Evolutionary conservation across 1,139 yeast genomes (phyloP).

Genomic region (Meyerozyma carpophila): DNA sequence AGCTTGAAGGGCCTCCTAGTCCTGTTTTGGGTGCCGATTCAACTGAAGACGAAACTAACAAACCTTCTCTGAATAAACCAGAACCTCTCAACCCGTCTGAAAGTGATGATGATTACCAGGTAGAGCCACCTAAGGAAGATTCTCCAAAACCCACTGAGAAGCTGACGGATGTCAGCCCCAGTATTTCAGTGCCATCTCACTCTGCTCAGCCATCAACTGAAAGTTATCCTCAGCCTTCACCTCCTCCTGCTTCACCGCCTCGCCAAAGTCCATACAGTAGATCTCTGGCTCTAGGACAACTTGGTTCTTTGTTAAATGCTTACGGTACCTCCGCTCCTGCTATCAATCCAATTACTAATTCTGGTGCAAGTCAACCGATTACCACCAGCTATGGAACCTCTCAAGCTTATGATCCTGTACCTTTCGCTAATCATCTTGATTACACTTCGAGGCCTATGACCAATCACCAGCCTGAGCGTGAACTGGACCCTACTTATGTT

Average conservation of each 20-base stretch:
- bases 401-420: slow-evolving; percentile 2
- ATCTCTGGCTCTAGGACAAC: not conserved
- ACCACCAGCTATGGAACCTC: not conserved
- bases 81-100: not conserved
- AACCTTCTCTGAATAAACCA: not conserved
- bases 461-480: slow-evolving; percentile 19
- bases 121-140: not conserved
- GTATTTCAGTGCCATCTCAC: not conserved
- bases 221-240: not conserved
- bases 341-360: not conserved
- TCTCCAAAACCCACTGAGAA: not conserved
- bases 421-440: slow-evolving; percentile 2
- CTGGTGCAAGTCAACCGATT: not conserved
- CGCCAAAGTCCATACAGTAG: not conserved
- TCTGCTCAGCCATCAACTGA: not conserved
- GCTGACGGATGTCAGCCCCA: not conserved
- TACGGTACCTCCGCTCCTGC: not conserved
- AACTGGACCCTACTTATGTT: slow-evolving; percentile 54
- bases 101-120: not conserved
- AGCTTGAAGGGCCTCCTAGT: not conserved
- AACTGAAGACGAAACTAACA: not conserved
- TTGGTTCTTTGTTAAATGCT: not conserved
- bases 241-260: not conserved
- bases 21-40: slow-evolving; percentile 6
- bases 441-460: slow-evolving; percentile 16